Evolutionary conservation across 768 basidiomycete genomes (phyloP).

Genomic region (Psilocybe cyanescens): DNA sequence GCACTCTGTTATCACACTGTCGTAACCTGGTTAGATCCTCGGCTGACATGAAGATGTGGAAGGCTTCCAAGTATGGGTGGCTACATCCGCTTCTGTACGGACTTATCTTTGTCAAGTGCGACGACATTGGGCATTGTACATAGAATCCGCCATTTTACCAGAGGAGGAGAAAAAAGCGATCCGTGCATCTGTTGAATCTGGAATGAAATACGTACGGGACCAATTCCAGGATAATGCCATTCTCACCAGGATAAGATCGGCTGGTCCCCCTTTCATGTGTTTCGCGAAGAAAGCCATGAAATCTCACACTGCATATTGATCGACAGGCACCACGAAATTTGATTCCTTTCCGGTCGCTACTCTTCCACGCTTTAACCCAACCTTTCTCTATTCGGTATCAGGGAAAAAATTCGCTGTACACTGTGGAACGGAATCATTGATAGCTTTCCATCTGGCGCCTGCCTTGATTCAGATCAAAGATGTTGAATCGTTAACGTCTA

Average conservation of each 20-base stretch:
- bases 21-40: slow-evolving; percentile 38
- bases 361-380: slow-evolving; percentile 43
- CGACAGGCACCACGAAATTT: slow-evolving; percentile 39
- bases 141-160: slow-evolving; percentile 30
- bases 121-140: slow-evolving; percentile 42
- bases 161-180: slow-evolving; percentile 21
- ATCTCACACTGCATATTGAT: slow-evolving; percentile 37
- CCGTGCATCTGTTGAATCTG: slow-evolving; percentile 21
- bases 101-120: slow-evolving; percentile 42
- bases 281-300: neutral
- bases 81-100: slow-evolving; percentile 41
- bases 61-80: slow-evolving; percentile 37
- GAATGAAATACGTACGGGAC: slow-evolving; percentile 21
- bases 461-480: slow-evolving; percentile 27
- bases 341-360: slow-evolving; percentile 15
- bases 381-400: slow-evolving; percentile 43
- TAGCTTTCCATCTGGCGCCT: slow-evolving; percentile 45
- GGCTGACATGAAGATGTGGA: slow-evolving; percentile 40
- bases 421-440: slow-evolving; percentile 47
- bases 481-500: neutral
- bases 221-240: neutral
- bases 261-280: slow-evolving; percentile 36
- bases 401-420: slow-evolving; percentile 46
- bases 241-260: slow-evolving; percentile 30
- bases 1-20: slow-evolving; percentile 40